Base-by-base conservation (phyloP, 768 basidiomycete genomes). In the Leccinum uliginosum region DNA sequence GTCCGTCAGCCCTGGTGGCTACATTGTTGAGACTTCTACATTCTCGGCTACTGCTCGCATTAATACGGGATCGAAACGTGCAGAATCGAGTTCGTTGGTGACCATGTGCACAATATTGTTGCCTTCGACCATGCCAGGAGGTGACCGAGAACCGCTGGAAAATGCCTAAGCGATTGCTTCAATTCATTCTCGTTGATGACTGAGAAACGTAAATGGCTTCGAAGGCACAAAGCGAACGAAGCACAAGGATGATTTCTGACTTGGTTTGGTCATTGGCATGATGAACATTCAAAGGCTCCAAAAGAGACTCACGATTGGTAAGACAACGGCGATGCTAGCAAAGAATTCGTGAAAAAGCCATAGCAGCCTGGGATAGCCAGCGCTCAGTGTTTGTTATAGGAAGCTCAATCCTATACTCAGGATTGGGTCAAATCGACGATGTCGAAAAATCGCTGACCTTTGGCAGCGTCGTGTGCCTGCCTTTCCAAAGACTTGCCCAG, bases 321-420 rank as follows among this genome's bases (percentile, higher is more conserved):
- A n/a, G 49, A 54, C 70, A 59, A 96, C 89, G 4, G 93, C 86
- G 53, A 98, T 93, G 70, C 94, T 94, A 29, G 89, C 85, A 69
- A 99, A 99, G 74, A 99, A 97, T 40, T 94, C 93, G 54, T 99
- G 97, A 73, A 99, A 95, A 2, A 98, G 80, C 9, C 97, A 83
- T 10, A 99, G 71, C 3, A 99, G 77, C 50, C 83, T 83, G 3
- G 95, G 93, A 73, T 98, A 98, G 17, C 91, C 89, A 2, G 84
- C 77, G 62, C 86, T 86, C 40, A 99, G 75, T 4, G 92, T 91
- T 64, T 95, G 93, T 64, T 98, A 93, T 10, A 98, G 72, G 71
- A 98, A 98, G 0, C 84, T 81, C 0, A 95, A 98, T 17, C 80
- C 93, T 97, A 59, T 24, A 4, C n/a, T 11, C n/a, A 30, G 17